Evolutionary conservation across 495 filamentous ascomycete genomes (phyloP), one percentile per base, ranked within the genome.

Genomic region (Parmelia sp.): DNA sequence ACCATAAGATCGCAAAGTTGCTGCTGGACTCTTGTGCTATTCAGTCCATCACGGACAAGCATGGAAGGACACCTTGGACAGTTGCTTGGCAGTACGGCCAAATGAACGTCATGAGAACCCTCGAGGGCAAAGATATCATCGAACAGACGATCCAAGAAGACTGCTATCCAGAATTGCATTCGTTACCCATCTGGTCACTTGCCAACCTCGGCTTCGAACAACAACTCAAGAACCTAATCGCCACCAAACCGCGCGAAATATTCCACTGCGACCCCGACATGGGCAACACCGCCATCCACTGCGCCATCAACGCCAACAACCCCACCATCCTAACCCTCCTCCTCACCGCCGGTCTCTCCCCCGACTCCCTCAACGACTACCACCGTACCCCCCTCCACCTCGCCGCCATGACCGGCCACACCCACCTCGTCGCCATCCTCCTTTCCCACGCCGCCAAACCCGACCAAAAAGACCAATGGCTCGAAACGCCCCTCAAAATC

Each of bases 401-500:
- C 1, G 62, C 66, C 7, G 61, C 61, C 21, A 44, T 61, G 15
- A 17, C 31, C 8, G 37, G 57, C 29, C 19, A 64, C 25, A 25
- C 33, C 57, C 15, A 35, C 17, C 36, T 68, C 49, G 5, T 53
- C 15, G 53, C 9, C 17, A 39, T 58, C 15, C 58, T 68, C 36
- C 66, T 68, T 56, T 3, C 36, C 2, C 17, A 62, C 47, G 3
- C 53, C 9, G 27, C 39, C 29, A 23, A 23, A n/a, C 19, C 19
- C 19, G 23, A 68, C 40, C 15, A 36, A 42, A 55, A 58, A 21
- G 62, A 64, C 62, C 33, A 23, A n/a, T 60, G 47, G 35, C 37
- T 31, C 7, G 83, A 79, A 67, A 89, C 86, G 2, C 87, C 87
- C 0, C 75, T 90, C 21, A 84, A 84, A 55, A 78, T 88, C 60